These are phyloP conservation scores for Suillus paluster DNA, from an alignment of 768 basidiomycete genomes.

Conservation along the genomic window DNA sequence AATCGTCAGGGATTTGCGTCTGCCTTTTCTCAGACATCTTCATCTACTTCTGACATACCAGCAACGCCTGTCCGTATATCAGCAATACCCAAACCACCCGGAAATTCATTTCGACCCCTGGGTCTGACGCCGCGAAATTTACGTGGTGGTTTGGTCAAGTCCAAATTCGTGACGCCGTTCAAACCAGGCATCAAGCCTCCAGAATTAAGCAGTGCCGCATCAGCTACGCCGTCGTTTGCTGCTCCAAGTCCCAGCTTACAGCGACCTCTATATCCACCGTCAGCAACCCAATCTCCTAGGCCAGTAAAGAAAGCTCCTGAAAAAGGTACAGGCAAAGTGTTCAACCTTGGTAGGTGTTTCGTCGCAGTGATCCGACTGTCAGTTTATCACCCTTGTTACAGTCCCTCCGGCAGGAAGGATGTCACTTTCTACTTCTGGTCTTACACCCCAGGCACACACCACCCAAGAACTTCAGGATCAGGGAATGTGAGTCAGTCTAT, in stretches of 20 bases:
- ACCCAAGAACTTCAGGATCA: constrained; percentile 48
- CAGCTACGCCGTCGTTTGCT: constrained; percentile 2
- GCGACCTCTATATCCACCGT: constrained; percentile 30
- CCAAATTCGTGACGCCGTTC: constrained; percentile 66
- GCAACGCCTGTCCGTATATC: constrained; percentile 43
- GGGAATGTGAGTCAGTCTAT: constrained; percentile 51
- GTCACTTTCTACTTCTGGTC: constrained; percentile 52
- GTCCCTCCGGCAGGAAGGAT: constrained; percentile 42
- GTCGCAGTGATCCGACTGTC: neutral
- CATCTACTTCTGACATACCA: constrained; percentile 14
- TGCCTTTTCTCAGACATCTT: constrained; percentile 12
- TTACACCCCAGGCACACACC: constrained; percentile 53
- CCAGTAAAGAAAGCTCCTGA: constrained; percentile 14
- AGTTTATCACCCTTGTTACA: constrained; percentile 19
- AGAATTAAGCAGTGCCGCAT: constrained; percentile 21
- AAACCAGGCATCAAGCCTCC: constrained; percentile 55
- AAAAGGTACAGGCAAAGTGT: constrained; percentile 23
- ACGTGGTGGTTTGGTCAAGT: constrained; percentile 36
- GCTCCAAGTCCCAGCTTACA: constrained; percentile 5
- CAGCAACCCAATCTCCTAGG: constrained; percentile 9
- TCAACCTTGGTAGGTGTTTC: constrained; percentile 48
- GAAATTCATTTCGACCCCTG: constrained; percentile 22
- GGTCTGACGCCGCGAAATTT: constrained; percentile 25
- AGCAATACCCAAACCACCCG: constrained; percentile 17
- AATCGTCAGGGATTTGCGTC: constrained; percentile 7